Evolutionary conservation across 768 basidiomycete species (phyloP).

Genomic region (Trametes cinnabarina): DNA sequence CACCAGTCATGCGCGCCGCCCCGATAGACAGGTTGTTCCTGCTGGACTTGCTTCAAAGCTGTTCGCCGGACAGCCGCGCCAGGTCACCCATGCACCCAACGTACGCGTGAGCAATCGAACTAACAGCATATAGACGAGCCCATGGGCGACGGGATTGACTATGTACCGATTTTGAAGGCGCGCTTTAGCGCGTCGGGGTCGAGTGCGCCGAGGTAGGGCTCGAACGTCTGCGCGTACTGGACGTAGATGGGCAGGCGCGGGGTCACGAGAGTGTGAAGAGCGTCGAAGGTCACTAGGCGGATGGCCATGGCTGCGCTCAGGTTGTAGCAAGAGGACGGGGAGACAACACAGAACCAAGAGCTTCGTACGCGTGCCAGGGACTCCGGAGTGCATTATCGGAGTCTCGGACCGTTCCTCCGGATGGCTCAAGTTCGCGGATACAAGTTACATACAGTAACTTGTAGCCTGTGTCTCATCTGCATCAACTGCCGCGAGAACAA

Average conservation of each 20-base stretch:
- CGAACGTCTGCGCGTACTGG: slow-evolving; percentile 64
- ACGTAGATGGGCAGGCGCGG: slow-evolving; percentile 67
- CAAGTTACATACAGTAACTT: too few species aligned
- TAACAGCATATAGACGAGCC: background rate
- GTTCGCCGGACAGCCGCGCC: background rate
- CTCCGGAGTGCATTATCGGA: too few species aligned
- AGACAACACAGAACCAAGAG: too few species aligned
- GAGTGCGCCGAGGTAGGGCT: slow-evolving; percentile 63
- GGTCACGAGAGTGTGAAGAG: slow-evolving; percentile 69
- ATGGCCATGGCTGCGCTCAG: slow-evolving; percentile 33
- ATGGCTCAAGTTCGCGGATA: too few species aligned
- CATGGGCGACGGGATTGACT: background rate
- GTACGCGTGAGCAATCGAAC: background rate
- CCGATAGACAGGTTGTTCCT: slow-evolving; percentile 56
- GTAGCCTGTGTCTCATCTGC: too few species aligned
- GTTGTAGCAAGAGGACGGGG: background rate
- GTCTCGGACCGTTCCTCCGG: too few species aligned
- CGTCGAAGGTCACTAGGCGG: slow-evolving; percentile 76
- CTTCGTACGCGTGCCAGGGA: too few species aligned
- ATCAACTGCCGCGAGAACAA: too few species aligned
- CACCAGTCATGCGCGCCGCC: slow-evolving; percentile 64
- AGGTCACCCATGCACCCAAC: background rate
- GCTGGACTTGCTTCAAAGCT: slow-evolving; percentile 54
- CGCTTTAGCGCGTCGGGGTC: slow-evolving; percentile 48
- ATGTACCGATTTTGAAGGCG: slow-evolving; percentile 60